Evolutionary conservation across 495 filamentous ascomycete species (phyloP), one percentile per base, ranked within the genome.

Genomic region (Xylaria castorea): DNA sequence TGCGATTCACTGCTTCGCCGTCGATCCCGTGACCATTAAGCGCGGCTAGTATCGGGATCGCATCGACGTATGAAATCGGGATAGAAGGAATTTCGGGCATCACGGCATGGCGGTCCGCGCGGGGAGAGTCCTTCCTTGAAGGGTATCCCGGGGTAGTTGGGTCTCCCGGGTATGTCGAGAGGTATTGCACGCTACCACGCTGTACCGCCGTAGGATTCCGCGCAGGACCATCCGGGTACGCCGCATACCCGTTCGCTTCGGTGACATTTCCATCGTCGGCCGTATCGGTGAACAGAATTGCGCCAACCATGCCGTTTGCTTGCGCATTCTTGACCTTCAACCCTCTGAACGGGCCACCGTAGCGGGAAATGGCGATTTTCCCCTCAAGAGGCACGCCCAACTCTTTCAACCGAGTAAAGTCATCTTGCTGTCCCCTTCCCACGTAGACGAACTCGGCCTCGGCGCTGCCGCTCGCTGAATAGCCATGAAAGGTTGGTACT

Each of bases 91-190:
- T 97, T 12, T 87, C 88, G 0, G 94, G 93, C 44, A 91, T 91
- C 3, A 87, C 85, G 32, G 78, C 70, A 8, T 89, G 80, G 5
- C 88, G 86, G 65, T 92, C 89, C 71, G 90, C 81, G 12, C 94
- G 89, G 8, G 91, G 89, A 25, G 87, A 91, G 32, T 91, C 94
- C 22, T 92, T 91, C 74, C 92, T 92, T 0, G 94, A 95, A 44
- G 94, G 91, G 78, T 94, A 95, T n/a, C 94, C 94, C n/a, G 93
- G 92, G 0, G 94, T 97, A 2, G 94, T 97, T 76, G 86, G 86
- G 69, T 87, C 86, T 14, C 86, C 86, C 18, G 84, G 83, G 71
- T 81, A 83, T 40, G 75, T 81, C 14, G 89, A 94, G 65, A 97
- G 80, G 73, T 92, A 97, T 75, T 94, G 89, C 4, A 90, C 87